Base-by-base conservation (phyloP, 305 asterid species). In the Ilex paraguariensis region DNA sequence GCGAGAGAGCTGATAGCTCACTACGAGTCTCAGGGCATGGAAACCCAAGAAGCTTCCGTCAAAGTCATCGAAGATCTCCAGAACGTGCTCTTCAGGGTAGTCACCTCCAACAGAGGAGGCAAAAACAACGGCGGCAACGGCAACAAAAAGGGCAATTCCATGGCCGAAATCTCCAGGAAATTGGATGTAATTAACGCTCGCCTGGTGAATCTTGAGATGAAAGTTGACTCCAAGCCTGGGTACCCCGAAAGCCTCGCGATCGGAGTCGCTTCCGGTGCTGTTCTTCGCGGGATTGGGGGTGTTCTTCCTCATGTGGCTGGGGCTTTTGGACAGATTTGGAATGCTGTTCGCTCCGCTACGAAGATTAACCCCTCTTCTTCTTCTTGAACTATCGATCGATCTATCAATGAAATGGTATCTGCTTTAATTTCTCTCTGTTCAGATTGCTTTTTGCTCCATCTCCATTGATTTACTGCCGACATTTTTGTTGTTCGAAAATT, bases 51-150 rank as follows among this genome's bases (percentile, higher is more conserved):
- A 65, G 95, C 98, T 54, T 88, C 98, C 3, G 77, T 83, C 59
- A 88, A 85, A 70, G 96, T 83, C 16, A 91, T 91, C 50, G 84
- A 83, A 59, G 95, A 91, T 75, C 80, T 91, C 75, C 95, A 91
- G 78, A 84, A 81, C 31, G 95, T 84, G 6, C 82, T 91, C 6
- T 85, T 91, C 67, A 68, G 84, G 60, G 62, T 75, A 60, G 49
- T 82, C 66, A 57, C 61, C 31, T 46, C 70, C 33, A 69, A 70
- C 36, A 59, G 73, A 32, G 32, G 10, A 56, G 70, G 70, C 10
- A 63, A 72, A 50, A 69, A 32, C 67, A 70, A 62, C 28, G 69
- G 70, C 13, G 73, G 4, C 1, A 21, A 59, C 54, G 60, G 44
- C 48, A 17, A 60, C 65, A 55, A 70, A 9, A 66, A 74, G 39